Evolutionary conservation across 2,329 filamentous ascomycete genomes (phyloP), one percentile per base, ranked within the genome.

Genomic region (Apiospora malaysiana): DNA sequence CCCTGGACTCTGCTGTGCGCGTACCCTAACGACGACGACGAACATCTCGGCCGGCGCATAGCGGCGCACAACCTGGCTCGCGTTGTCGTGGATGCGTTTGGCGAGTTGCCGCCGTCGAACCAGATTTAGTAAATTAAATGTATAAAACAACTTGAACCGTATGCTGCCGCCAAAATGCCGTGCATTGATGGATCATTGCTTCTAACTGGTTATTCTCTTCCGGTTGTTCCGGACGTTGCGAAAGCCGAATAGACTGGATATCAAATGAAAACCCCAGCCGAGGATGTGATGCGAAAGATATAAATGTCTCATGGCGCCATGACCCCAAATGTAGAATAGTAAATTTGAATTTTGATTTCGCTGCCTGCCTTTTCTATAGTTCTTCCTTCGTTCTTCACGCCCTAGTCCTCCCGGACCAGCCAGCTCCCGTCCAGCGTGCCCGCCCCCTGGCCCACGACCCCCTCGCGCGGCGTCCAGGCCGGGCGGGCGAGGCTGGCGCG

Each of bases 401-500:
- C 12, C 12, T 10, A 32, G 14, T 46, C 40, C n/a, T 67, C 65
- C 65, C 73, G 71, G 9, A 80, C 78, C 23, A 81, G 76, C 79
- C 79, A 81, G n/a, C 73, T 69, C 0, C 76, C 78, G 68, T 81
- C 79, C 43, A 81, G 67, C 1, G 74, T 73, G 12, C 77, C 77
- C 47, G 45, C 40, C 42, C n/a, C 68, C 16, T 51, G 42, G 21
- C 69, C 69, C 23, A 70, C 68, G 25, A 77, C 76, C n/a, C 79
- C 80, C 79, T 81, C 79, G 67, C 77, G 76, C 16, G 86, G 85
- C 68, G 79, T 82, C 89, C 87, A 99, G 32, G 81, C 86, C 43
- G 87, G 82, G 73, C 96, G 85, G 69, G 83, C 87, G 78, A 99
- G 83, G 83, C 94, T 96, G 77, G 86, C 84, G 75, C 87, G 86